Base-by-base conservation (phyloP, 2,329 filamentous ascomycete species). In the Paecilomyces sp. region DNA sequence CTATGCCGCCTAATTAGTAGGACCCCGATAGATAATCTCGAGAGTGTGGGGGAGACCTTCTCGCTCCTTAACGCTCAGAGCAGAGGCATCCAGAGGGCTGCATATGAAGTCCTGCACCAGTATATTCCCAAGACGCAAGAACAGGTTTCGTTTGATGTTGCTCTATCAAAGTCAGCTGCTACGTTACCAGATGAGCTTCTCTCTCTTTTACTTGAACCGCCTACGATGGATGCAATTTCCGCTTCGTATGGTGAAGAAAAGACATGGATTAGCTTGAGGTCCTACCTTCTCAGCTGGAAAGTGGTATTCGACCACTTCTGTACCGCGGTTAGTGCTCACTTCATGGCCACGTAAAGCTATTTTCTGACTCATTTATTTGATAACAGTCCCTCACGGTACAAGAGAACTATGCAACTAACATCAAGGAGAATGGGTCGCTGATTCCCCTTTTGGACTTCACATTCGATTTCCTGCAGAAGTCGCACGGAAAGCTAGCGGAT, bases 201-300 rank as follows among this genome's bases (percentile, higher is more conserved):
- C 0, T 95, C 91, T 0, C 80, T 97, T 1, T 81, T 97, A 13
- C 82, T 95, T 0, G 89, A 95, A 62, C 82, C 89, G 0, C 90
- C 93, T 0, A 87, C 86, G 0, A 79, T 90, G 2, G 83, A 88
- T n/a, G 80, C 81, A 12, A 84, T 91, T 54, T 80, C 83, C 0
- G 85, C 89, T 54, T 83, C 88, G 8, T 79, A 83, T 36, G 85
- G 92, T 24, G 82, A 86, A 4, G 80, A 84, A 15, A 78, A 71
- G 34, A 89, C 92, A 66, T 91, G 91, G 11, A 78, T 85, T 0
- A 70, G 83, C 0, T 80, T 96, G 55, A 85, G 91, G 57, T 86
- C 88, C 9, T 99, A 97, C 68, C 81, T 99, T 2, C 80, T 96
- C 30, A 89, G 91, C 11, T 99, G 94, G 94, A 85, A 90, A 63